Evolutionary conservation across 2,329 filamentous ascomycete genomes (phyloP).

Genomic region (Pseudogymnoascus sp.): DNA sequence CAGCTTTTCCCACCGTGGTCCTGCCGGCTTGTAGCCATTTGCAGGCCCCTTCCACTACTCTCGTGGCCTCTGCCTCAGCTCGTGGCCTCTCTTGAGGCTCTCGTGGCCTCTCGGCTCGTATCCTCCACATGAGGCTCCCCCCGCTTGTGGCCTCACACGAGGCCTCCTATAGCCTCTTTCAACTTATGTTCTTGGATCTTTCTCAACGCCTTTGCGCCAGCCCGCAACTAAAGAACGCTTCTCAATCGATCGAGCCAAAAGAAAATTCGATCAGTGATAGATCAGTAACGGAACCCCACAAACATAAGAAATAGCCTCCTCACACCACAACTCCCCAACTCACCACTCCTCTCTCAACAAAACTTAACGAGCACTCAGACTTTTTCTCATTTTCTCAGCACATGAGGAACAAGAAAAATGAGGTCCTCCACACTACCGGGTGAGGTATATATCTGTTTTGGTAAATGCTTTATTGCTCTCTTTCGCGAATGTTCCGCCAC

Average conservation of each 20-base stretch:
- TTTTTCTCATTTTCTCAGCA: slow-evolving; percentile 5
- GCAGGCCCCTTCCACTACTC: not conserved
- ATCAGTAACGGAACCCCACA: not conserved
- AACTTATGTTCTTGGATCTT: not conserved
- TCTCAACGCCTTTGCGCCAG: not conserved
- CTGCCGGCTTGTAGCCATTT: not conserved
- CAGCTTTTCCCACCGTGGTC: no score
- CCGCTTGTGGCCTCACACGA: not conserved
- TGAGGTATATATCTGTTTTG: not conserved
- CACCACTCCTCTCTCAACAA: not conserved
- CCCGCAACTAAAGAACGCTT: not conserved
- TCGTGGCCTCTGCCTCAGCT: not conserved
- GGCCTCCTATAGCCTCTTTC: not conserved
- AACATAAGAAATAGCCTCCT: not conserved
- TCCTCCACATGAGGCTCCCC: not conserved
- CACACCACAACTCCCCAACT: not conserved
- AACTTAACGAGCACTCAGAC: not conserved
- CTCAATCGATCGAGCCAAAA: not conserved
- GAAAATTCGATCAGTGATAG: not conserved
- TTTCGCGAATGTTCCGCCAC: not conserved
- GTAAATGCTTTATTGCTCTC: not conserved
- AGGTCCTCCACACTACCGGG: not conserved
- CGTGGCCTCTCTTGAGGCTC: not conserved
- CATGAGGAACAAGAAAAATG: not conserved
- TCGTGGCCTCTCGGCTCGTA: not conserved